Conservation (phyloP, 495 filamentous ascomycete species). For the Penicillium ucsense region DNA sequence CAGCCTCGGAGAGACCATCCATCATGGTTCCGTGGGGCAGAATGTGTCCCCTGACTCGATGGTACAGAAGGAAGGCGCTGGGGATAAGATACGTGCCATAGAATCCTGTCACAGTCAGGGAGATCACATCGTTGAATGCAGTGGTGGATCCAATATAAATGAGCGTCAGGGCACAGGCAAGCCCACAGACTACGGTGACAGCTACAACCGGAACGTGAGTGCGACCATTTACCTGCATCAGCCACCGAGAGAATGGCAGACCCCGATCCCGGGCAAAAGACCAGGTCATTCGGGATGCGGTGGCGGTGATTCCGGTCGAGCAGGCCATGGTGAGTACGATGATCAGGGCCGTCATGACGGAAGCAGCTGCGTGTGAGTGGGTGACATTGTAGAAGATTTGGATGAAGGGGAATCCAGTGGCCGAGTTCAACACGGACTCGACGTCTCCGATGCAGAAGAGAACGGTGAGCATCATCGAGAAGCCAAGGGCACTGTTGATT, state of each 20-base stretch:
- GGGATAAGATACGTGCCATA: slow-evolving; percentile 35
- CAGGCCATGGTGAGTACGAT: slow-evolving; percentile 25
- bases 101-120: slow-evolving; percentile 30
- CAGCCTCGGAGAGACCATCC: slow-evolving; percentile 11
- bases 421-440: slow-evolving; percentile 21
- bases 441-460: slow-evolving; percentile 36
- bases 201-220: slow-evolving; percentile 27
- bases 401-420: slow-evolving; percentile 39
- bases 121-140: slow-evolving; percentile 40
- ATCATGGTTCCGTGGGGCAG: slow-evolving; percentile 20
- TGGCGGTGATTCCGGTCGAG: slow-evolving; percentile 29
- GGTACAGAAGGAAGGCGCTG: slow-evolving; percentile 29
- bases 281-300: slow-evolving; percentile 44
- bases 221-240: slow-evolving; percentile 20
- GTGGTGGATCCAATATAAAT: slow-evolving; percentile 40
- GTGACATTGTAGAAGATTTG: slow-evolving; percentile 29
- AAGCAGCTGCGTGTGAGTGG: slow-evolving; percentile 10
- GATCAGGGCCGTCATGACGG: slow-evolving; percentile 22
- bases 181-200: slow-evolving; percentile 22
- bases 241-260: slow-evolving; percentile 29
- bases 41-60: slow-evolving; percentile 20
- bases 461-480: slow-evolving; percentile 31
- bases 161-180: slow-evolving; percentile 34
- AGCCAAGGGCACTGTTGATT: slow-evolving; percentile 36
- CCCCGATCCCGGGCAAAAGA: slow-evolving; percentile 43